Percentiles rank a stretch among this genome's conserved stretches.
These are phyloP conservation scores for Leonotis leonurus DNA, from an alignment of 257 asterid genomes.

Conservation along the genomic window DNA sequence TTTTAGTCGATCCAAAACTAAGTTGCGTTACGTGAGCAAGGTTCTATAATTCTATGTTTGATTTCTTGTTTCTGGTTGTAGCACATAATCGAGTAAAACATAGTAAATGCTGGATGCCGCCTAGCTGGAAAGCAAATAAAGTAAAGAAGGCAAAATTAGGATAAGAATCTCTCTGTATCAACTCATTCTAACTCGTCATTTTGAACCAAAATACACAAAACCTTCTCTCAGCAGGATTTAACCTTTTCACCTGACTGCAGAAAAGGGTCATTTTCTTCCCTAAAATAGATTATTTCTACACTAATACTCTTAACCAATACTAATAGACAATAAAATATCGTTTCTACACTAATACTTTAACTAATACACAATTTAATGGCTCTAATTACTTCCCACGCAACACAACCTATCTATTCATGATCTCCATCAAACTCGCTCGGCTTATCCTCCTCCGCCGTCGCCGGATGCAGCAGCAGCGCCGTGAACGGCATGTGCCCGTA, in stretches of 20 bases:
- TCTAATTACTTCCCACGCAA: no score
- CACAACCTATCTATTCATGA: background rate
- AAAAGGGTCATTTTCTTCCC: background rate
- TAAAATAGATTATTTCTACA: background rate
- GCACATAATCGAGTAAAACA: background rate
- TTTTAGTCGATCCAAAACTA: background rate
- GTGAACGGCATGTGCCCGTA: constrained; percentile 64
- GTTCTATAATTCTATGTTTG: no score
- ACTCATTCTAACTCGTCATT: constrained; percentile 1
- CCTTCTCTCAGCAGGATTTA: background rate
- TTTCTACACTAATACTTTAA: background rate
- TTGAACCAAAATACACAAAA: background rate
- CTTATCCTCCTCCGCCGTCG: constrained; percentile 30
- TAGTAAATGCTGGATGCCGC: background rate
- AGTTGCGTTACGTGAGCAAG: no score
- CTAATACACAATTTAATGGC: no score
- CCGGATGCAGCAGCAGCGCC: constrained; percentile 57
- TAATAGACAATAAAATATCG: no score
- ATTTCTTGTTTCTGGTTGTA: background rate
- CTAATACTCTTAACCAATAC: background rate
- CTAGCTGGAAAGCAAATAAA: background rate
- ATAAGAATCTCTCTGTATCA: background rate
- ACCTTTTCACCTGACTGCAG: background rate
- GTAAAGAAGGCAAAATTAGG: background rate
- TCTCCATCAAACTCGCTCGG: background rate